Evolutionary conservation across 768 basidiomycete genomes (phyloP).

Genomic region (Piloderma croceum): DNA sequence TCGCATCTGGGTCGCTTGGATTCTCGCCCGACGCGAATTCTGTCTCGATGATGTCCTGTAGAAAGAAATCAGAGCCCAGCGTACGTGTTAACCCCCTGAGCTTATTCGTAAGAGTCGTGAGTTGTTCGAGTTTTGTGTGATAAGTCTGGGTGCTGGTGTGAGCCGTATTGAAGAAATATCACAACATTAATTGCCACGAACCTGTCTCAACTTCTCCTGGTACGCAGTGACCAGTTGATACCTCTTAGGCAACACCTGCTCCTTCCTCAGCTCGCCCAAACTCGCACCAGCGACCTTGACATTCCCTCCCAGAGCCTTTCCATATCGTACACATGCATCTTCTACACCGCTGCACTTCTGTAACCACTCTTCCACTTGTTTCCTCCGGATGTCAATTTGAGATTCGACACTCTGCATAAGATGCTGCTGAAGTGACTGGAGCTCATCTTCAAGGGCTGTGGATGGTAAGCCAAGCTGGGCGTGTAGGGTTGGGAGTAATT

Average conservation of each 20-base stretch:
- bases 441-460: conserved; percentile 76
- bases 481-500: conserved; percentile 76
- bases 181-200: conserved; percentile 27
- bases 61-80: conserved; percentile 54
- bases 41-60: conserved; percentile 49
- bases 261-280: conserved; percentile 66
- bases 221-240: conserved; percentile 62
- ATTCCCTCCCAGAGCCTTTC: conserved; percentile 65
- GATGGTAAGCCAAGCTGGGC: conserved; percentile 77
- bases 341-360: conserved; percentile 58
- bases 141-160: conserved; percentile 44
- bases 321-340: conserved; percentile 59
- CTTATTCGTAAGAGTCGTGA: conserved; percentile 65
- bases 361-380: conserved; percentile 76
- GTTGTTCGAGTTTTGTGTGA: conserved; percentile 72
- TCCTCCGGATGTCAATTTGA: conserved; percentile 61
- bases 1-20: conserved; percentile 32
- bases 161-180: conserved; percentile 3
- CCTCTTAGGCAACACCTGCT: conserved; percentile 65
- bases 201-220: conserved; percentile 78
- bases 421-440: conserved; percentile 64
- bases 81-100: conserved; percentile 54
- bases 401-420: conserved; percentile 71
- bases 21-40: conserved; percentile 38
- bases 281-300: conserved; percentile 59